Evolutionary conservation across 495 filamentous ascomycete genomes (phyloP), one percentile per base, ranked within the genome.

Genomic region (Chaetomium cochliodes): DNA sequence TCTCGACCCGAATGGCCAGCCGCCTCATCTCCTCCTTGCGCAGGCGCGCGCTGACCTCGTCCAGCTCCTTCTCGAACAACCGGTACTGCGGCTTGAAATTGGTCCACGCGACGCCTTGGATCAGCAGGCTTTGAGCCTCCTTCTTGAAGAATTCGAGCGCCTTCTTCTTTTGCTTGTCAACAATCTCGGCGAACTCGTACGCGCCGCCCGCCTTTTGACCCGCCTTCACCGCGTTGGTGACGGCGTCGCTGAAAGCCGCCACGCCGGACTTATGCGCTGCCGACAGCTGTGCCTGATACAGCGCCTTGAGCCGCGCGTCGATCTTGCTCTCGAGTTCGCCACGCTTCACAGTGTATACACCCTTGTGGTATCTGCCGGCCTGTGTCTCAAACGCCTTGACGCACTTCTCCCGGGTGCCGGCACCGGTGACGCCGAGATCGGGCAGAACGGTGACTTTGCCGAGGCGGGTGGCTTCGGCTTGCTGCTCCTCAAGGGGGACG

Each of bases 151-250:
- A 82, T 33, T 88, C 84, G 25, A 97, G 71, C 11, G 91, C 87
- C 70, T 83, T 84, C 62, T 84, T 83, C 71, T 92, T 93, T 74
- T 96, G 91, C 54, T 86, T 80, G 33, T 89, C 87, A 3, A 98
- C 96, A 60, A 97, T 97, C 68, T 92, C 89, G 33, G 92, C 92
- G 75, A 98, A 98, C 72, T 98, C 94, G 72, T 98, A 97, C 58
- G 80, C 81, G 15, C 85, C 87, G 22, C 91, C 91, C 62, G 92
- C 91, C 81, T 97, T 97, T 76, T 97, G 93, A 0, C 92, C 92
- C 2, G 85, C 80, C 73, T 96, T 96, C 53, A 96, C 94, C 4
- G 85, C 82, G 57, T 73, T 74, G 3, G 82, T 76, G 53, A 98
- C 94, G 0, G 92, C 90, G 13, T 96, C 90, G 69, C 87, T 93